Percentiles rank a stretch among this genome's conserved stretches.
Evolutionary conservation across 805 yeast species (phyloP).

Genomic region (Ogataea methanolica): DNA sequence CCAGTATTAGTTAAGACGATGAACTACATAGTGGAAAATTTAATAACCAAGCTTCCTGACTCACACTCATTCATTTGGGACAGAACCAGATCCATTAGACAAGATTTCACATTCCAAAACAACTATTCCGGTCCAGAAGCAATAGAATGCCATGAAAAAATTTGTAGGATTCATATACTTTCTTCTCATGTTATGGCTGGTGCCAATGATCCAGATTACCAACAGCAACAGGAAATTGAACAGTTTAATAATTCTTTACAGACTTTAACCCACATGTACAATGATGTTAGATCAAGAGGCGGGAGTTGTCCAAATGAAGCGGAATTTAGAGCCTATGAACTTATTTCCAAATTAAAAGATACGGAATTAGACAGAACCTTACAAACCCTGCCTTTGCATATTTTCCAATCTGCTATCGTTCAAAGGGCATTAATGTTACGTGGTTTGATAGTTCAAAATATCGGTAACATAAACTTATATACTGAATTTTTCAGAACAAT

Average conservation of each 20-base stretch:
- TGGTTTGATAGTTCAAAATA: constrained; percentile 58
- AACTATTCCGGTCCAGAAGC: constrained; percentile 93
- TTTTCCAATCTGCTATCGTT: constrained; percentile 51
- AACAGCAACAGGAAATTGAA: constrained; percentile 93
- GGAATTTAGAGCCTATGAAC: constrained; percentile 85
- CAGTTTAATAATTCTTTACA: constrained; percentile 90
- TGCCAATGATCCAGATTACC: constrained; percentile 57
- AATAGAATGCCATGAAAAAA: constrained; percentile 84
- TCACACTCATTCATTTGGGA: constrained; percentile 95
- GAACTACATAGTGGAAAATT: constrained; percentile 61
- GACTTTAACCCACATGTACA: constrained; percentile 81
- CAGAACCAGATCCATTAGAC: constrained; percentile 92
- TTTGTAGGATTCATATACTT: constrained; percentile 81
- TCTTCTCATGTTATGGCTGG: constrained; percentile 85
- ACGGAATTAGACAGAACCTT: constrained; percentile 77
- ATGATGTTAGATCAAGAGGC: constrained; percentile 69
- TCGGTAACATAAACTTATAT: constrained; percentile 59
- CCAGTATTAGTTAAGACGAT: constrained; percentile 60
- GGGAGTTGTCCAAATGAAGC: constrained; percentile 78
- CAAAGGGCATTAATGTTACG: constrained; percentile 73
- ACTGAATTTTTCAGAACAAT: constrained; percentile 56
- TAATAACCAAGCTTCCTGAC: constrained; percentile 68
- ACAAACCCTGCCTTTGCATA: constrained; percentile 57
- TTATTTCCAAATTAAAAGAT: constrained; percentile 75
- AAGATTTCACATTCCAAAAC: constrained; percentile 94